Evolutionary conservation across 179 eudicot genomes (phyloP), one percentile per base, ranked within the genome.

Genomic region (Spergularia azorica): DNA sequence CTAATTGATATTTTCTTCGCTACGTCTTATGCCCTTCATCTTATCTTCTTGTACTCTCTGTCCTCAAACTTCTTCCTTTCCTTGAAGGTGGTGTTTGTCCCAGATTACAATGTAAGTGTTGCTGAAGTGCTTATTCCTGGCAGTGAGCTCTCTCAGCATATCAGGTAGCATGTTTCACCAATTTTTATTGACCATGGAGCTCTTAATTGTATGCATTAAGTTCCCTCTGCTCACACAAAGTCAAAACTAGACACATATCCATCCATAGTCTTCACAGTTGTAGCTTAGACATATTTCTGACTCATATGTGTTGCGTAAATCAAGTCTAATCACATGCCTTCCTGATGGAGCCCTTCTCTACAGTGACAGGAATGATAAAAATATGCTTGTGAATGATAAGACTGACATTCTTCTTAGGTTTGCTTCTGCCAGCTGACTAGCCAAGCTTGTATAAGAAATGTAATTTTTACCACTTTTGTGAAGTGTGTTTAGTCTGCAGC

Each of bases 61-160:
- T 57, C 68, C 72, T 20, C 8, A 73, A 56, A 56, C 74, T 15
- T 52, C 73, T 79, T 63, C 60, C 74, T 71, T 76, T 36, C 32
- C 77, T 66, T 78, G 60, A 76, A 94, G 98, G 98, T 94, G 67
- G 80, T 92, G 43, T 91, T 94, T 84, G 95, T 94, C 72, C 98
- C 98, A 26, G 98, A 94, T 86, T 94, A 92, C 87, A 94, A 94
- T 79, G 98, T 94, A 64, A 90, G 93, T 86, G 98, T 89, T 58
- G 97, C 98, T 76, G 98, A 94, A 81, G 83, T 85, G 83, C 89
- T 94, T 52, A 94, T 94, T 77, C 98, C 98, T 76, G 92, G 94
- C 56, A 94, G 94, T 80, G 98, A 94, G 84, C 96, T 94, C 41
- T 94, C 98, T 0, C 96, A 94, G 71, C 98, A 94, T 77, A 94